Evolutionary conservation across 192 early-diverging fungal genomes (phyloP), one percentile per base, ranked within the genome.

Genomic region (Podila minutissima): DNA sequence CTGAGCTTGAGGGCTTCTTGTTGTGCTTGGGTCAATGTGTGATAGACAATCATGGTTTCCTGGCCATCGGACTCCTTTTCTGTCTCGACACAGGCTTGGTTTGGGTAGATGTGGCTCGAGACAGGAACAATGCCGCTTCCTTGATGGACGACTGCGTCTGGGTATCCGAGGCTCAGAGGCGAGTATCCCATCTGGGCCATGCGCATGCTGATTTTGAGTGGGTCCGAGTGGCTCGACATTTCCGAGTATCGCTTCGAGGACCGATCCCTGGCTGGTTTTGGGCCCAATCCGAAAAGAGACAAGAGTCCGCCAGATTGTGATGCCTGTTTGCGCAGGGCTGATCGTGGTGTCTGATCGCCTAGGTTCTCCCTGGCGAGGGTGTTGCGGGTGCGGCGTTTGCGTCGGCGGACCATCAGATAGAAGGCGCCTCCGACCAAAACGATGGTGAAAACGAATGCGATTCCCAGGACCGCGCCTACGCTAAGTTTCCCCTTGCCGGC

Each of bases 71-170:
- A 13, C 48, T 81, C 62, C 58, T 69, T 72, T 28, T 73, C 77
- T 3, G 77, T 81, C 71, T 73, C 77, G 10, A 81, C 77, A 60
- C 77, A 81, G 11, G 77, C 77, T 48, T 81, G 77, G 35, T 81
- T 81, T 2, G 77, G 77, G 22, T 81, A 81, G 67, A 81, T 81
- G 49, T 81, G 72, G 15, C 77, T 69, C 57, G 77, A 62, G 3
- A 81, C 71, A 19, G 77, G 57, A 26, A 81, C 67, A 41, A 68
- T 69, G 3, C 77, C 77, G 38, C 71, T 64, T 15, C 77, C 77
- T 38, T 81, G 77, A 33, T 81, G 71, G 11, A 73, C 67, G 15
- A 81, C 77, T 10, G 63, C 72, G 37, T 81, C 77, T 5, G 77
- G 77, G 29, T 81, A 81, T 2, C 77, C 77, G 19, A 81, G 67